phyloP scores from a whole-genome alignment of 2,329 filamentous ascomycete genomes.

The Claviceps sp. region DNA sequence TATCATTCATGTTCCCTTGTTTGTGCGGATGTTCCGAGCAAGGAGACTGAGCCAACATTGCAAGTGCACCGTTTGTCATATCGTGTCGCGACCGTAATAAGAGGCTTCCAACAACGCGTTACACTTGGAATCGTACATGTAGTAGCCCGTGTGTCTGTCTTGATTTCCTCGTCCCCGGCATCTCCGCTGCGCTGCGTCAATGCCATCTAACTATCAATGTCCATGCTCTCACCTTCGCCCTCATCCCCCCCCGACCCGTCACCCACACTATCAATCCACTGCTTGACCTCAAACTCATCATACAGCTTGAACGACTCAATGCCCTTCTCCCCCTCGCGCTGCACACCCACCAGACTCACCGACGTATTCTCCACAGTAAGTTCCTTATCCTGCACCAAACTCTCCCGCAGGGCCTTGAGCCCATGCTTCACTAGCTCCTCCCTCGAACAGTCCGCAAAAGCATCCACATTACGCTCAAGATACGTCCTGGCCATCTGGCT shows the following conservation, averaged over 20 bases:
- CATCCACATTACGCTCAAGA: slow-evolving; percentile 79
- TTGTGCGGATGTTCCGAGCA: no score
- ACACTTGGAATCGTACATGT: slow-evolving; percentile 21
- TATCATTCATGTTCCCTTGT: background rate
- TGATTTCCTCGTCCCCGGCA: background rate
- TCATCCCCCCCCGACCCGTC: slow-evolving; percentile 32
- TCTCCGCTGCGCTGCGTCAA: background rate
- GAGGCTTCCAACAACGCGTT: slow-evolving; percentile 10
- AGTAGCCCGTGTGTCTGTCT: slow-evolving; percentile 12
- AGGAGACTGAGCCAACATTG: background rate
- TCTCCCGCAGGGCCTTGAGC: slow-evolving; percentile 84
- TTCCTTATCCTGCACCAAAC: slow-evolving; percentile 91
- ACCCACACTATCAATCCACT: slow-evolving; percentile 67
- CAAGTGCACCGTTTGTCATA: background rate
- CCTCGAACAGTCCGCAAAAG: slow-evolving; percentile 60
- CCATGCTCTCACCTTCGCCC: slow-evolving; percentile 21
- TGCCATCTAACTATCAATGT: slow-evolving; percentile 21
- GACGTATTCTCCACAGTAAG: slow-evolving; percentile 95
- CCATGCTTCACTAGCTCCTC: slow-evolving; percentile 89
- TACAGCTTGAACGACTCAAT: slow-evolving; percentile 80
- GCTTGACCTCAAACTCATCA: slow-evolving; percentile 76
- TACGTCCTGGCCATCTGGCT: slow-evolving; percentile 98
- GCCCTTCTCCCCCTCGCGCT: slow-evolving; percentile 34
- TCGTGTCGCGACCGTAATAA: background rate
- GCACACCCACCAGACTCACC: slow-evolving; percentile 64